A percentile compares a stretch with the other conserved stretches of the same genome.
Evolutionary conservation across 2,329 filamentous ascomycete genomes (phyloP).

Genomic region (Ophiostoma angusticollis): DNA sequence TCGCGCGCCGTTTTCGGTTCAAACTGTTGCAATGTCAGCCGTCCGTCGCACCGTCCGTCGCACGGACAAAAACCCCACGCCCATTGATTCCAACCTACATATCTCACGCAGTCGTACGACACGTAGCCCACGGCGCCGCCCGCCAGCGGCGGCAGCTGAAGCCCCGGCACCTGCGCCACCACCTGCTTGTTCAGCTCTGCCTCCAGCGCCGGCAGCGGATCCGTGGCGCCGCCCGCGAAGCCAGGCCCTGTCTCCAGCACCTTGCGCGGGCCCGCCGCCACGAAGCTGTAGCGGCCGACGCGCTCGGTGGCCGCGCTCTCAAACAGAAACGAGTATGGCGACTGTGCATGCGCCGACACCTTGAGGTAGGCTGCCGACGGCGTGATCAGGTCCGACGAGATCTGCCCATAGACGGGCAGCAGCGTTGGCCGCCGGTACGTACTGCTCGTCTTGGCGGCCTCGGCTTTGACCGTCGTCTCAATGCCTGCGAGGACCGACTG

Average conservation of each 20-base stretch:
- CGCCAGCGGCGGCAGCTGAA: slow-evolving; percentile 73
- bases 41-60: no score
- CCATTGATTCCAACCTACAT: no score
- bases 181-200: slow-evolving; percentile 65
- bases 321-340: slow-evolving; percentile 70
- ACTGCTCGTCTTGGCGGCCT: slow-evolving; percentile 8
- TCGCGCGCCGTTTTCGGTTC: slow-evolving; percentile 89
- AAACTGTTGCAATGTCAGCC: slow-evolving; percentile 46
- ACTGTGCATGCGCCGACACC: slow-evolving; percentile 60
- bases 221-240: slow-evolving; percentile 68
- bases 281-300: slow-evolving; percentile 89
- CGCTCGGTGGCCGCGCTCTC: slow-evolving; percentile 87
- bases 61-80: no score
- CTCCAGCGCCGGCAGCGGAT: slow-evolving; percentile 75
- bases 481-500: slow-evolving; percentile 11
- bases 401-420: slow-evolving; percentile 17
- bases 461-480: slow-evolving; percentile 4
- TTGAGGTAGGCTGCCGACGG: slow-evolving; percentile 94
- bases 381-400: slow-evolving; percentile 71
- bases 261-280: slow-evolving; percentile 60
- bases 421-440: slow-evolving; percentile 13
- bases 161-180: slow-evolving; percentile 69
- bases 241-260: slow-evolving; percentile 78
- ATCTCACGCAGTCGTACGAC: slow-evolving; percentile 82
- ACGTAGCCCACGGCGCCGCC: slow-evolving; percentile 94